These are phyloP conservation scores for Gremmenia infestans DNA, from an alignment of 2,329 filamentous ascomycete species.

Conservation along the genomic window DNA sequence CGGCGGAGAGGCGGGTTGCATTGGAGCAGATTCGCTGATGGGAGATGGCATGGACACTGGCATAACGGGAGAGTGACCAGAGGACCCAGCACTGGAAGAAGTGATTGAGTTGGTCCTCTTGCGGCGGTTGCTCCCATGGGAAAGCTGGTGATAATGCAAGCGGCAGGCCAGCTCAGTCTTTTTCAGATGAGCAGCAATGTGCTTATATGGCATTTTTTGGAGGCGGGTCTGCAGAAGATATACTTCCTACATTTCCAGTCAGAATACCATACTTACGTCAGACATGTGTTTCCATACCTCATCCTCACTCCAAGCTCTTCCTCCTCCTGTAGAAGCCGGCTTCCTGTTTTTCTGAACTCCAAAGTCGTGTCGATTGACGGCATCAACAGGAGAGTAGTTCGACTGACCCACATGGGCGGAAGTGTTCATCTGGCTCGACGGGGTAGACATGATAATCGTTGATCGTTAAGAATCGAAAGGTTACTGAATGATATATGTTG, in stretches of 20 bases:
- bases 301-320: conserved; percentile 79
- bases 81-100: conserved; percentile 52
- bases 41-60: conserved; percentile 45
- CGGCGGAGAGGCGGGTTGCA: conserved; percentile 28
- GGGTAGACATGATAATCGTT: conserved; percentile 30
- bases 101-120: conserved; percentile 70
- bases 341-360: conserved; percentile 62
- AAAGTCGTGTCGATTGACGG: conserved; percentile 53
- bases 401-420: conserved; percentile 26
- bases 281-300: conserved; percentile 50
- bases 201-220: conserved; percentile 88
- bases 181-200: conserved; percentile 78
- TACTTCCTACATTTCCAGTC: conserved; percentile 53
- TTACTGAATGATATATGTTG: conserved; percentile 8
- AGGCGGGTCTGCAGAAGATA: conserved; percentile 80
- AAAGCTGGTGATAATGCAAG: conserved; percentile 81
- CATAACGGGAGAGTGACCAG: conserved; percentile 46
- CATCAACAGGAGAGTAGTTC: conserved; percentile 40
- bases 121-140: conserved; percentile 74
- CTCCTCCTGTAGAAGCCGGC: conserved; percentile 65
- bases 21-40: conserved; percentile 37
- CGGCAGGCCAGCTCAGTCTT: conserved; percentile 86
- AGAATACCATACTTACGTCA: background rate
- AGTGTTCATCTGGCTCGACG: conserved; percentile 32
- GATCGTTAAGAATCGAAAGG: conserved; percentile 23